These are phyloP conservation scores for Phytophthora kernoviae DNA, from an alignment of 352 stramenopile species.

Conservation along the genomic window DNA sequence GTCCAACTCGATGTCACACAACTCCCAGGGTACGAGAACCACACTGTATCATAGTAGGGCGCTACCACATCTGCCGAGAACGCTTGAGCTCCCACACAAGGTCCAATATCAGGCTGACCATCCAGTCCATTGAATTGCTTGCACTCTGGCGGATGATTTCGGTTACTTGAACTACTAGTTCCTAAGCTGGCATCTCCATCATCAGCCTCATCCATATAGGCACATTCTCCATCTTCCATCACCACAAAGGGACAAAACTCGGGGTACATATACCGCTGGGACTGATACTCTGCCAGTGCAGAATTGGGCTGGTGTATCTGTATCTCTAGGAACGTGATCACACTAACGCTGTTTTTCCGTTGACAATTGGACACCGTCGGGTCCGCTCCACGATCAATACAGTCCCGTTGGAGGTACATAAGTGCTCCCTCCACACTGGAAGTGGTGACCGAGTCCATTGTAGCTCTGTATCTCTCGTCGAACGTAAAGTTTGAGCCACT, in stretches of 20 bases:
- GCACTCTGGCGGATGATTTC: slow-evolving; percentile 46
- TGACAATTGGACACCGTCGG: slow-evolving; percentile 37
- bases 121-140: slow-evolving; percentile 70
- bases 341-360: slow-evolving; percentile 62
- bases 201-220: slow-evolving; percentile 31
- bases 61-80: slow-evolving; percentile 59
- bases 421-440: slow-evolving; percentile 70
- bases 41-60: slow-evolving; percentile 69
- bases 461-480: slow-evolving; percentile 47
- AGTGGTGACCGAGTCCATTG: slow-evolving; percentile 71
- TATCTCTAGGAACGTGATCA: slow-evolving; percentile 71
- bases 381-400: slow-evolving; percentile 54
- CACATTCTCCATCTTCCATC: slow-evolving; percentile 64
- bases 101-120: slow-evolving; percentile 55
- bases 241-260: slow-evolving; percentile 76
- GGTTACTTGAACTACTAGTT: slow-evolving; percentile 2
- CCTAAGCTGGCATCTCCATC: slow-evolving; percentile 30
- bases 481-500: slow-evolving; percentile 32
- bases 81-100: slow-evolving; percentile 62
- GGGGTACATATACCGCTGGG: slow-evolving; percentile 58
- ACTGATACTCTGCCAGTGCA: slow-evolving; percentile 68
- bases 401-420: slow-evolving; percentile 76
- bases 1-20: slow-evolving; percentile 62
- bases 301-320: slow-evolving; percentile 60
- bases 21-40: slow-evolving; percentile 76